Conservation (phyloP, 2,329 filamentous ascomycete genomes). For the Aspergillus eucalypticola region DNA sequence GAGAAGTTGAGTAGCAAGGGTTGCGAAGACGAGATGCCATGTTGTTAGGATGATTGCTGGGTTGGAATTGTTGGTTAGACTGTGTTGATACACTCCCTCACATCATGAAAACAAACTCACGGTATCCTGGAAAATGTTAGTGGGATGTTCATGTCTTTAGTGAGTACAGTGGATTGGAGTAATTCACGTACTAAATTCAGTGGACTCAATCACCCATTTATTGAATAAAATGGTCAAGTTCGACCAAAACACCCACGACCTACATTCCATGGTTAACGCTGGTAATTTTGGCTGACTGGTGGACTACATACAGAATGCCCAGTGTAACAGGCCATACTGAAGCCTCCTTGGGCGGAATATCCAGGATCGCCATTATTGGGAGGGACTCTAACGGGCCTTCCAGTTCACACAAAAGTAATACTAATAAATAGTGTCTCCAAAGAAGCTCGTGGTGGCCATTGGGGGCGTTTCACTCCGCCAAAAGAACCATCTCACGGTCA, state of each 20-base stretch:
- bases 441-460: neutral
- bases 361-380: neutral
- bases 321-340: conserved; percentile 14
- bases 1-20: conserved; percentile 86
- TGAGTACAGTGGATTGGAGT: neutral
- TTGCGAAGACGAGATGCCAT: conserved; percentile 89
- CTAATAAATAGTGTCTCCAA: too few species aligned
- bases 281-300: neutral
- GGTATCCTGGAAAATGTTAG: conserved; percentile 16
- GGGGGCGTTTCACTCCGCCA: neutral
- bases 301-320: conserved; percentile 14
- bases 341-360: neutral
- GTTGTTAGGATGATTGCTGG: conserved; percentile 70
- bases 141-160: neutral
- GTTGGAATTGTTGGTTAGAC: neutral
- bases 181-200: conserved; percentile 68
- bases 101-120: conserved; percentile 9
- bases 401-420: neutral
- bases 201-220: conserved; percentile 89
- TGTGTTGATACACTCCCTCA: neutral
- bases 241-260: conserved; percentile 24
- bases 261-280: neutral
- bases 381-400: neutral
- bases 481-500: neutral
- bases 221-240: conserved; percentile 76